Base-by-base conservation (phyloP, 2,329 filamentous ascomycete genomes). In the Gyromitra esculenta region DNA sequence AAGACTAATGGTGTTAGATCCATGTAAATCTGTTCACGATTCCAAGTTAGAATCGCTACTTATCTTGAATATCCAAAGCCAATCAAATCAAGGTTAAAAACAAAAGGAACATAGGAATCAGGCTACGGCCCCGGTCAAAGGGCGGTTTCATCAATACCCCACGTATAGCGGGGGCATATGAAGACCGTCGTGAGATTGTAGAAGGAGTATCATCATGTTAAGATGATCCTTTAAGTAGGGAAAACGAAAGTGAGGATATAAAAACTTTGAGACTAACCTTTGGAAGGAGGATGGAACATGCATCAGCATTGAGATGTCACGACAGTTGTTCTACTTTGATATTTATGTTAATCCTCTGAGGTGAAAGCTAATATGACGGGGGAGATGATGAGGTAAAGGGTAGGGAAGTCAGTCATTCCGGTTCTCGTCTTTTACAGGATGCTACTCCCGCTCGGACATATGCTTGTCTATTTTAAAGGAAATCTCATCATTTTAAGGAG, bases 111-210 rank as follows among this genome's bases (percentile, higher is more conserved):
- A 39, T 63, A 41, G 72, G 45, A 45, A 75, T 81, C 80, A 81
- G 80, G 79, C 72, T 79, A 78, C 78, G 62, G 67, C 77, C 80
- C 80, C 79, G 80, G 80, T 81, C 80, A 81, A 78, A 79, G 79
- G 80, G 75, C 67, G 66, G 77, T 79, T 78, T 81, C 80, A 81
- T 81, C 80, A 81, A 80, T 74, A 75, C 79, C 77, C 75, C 79
- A 71, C 62, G 56, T 75, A 75, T 75, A 59, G 50, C 66, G 72
- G 72, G 72, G 73, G 72, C 78, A 68, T 81, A 81, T 81, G 80
- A 79, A 80, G 80, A 81, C 80, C 80, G 80, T 81, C 80, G 80
- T 81, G 80, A 81, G 80, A 79, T 79, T 79, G 76, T 74, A 75
- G 75, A 75, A 77, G 69, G 71, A 69, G 63, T 74, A 76, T 81